Percentiles rank a stretch among this genome's conserved stretches.
phyloP scores from a whole-genome alignment of 176 grass and related monocot genomes.

The Oropetium thomaeum region DNA sequence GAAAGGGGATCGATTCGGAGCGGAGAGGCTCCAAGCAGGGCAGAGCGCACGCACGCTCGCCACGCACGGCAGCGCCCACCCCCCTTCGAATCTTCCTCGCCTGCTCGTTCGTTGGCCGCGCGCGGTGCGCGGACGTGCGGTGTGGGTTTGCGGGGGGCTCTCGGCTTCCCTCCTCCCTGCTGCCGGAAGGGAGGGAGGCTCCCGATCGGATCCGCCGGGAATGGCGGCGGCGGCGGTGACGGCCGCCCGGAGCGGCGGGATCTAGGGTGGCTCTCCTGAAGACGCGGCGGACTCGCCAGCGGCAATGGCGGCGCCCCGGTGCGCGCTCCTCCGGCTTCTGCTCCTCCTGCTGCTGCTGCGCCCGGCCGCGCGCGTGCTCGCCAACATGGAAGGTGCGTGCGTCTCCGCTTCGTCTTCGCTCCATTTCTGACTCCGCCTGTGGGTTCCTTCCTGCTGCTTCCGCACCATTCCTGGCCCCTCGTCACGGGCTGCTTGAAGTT shows the following conservation, averaged over 20 bases:
- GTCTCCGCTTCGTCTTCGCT: neutral
- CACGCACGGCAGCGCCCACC: too few species aligned
- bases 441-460: neutral
- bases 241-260: conserved; percentile 18
- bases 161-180: too few species aligned
- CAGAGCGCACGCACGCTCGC: too few species aligned
- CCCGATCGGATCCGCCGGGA: conserved; percentile 15
- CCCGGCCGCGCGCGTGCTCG: conserved; percentile 52
- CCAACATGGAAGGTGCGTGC: conserved; percentile 76
- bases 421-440: too few species aligned
- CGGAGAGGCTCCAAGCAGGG: too few species aligned
- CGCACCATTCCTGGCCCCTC: neutral
- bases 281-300: conserved; percentile 14
- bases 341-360: conserved; percentile 44
- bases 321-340: conserved; percentile 38
- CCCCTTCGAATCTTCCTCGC: conserved; percentile 31
- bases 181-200: neutral
- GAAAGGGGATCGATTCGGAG: conserved; percentile 23
- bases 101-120: conserved; percentile 4
- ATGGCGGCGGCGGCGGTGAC: conserved; percentile 47
- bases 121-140: too few species aligned
- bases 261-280: conserved; percentile 24
- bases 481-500: neutral
- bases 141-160: neutral
- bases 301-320: conserved; percentile 27